Base-by-base conservation (phyloP, 2,329 filamentous ascomycete genomes). In the Myrmaecium sp. region DNA sequence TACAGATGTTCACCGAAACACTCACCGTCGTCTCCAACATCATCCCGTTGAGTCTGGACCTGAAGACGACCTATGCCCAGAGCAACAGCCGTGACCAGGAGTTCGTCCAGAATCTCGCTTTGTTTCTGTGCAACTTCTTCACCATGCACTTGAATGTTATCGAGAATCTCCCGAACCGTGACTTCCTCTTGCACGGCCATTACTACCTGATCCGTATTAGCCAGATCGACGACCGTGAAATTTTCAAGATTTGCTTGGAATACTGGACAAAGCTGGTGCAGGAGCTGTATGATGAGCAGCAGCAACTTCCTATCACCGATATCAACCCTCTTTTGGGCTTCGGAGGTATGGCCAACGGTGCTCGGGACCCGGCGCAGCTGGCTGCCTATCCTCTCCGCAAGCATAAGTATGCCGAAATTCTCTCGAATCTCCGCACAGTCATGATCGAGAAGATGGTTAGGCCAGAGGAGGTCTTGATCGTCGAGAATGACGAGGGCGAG, bases 371-470 rank as follows among this genome's bases (percentile, higher is more conserved):
- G 2, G 69, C 62, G 27, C 61, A 86, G n/a, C 64, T 95, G 34
- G 75, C 74, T 41, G 92, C 83, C 52, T 92, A 92, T 45, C 83
- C 86, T 8, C 68, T 98, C 23, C 75, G 91, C 34, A 98, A 98
- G 62, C 86, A 98, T 66, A 95, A 94, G 57, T 98, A 95, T 55
- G 75, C 76, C 37, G 83, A 94, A 47, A 78, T 98, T 12, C 61
- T 98, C 26, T 86, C 86, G 6, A 95, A 93, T 51, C 64, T 98
- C 30, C 76, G 89, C 38, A 78, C 86, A 14, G 89, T 98, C 37
- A 98, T 98, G 89, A 95, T 98, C 35, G 89, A 98, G 60, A 94
- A 94, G 64, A 98, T 98, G 89, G 89, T 98, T 17, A 72, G 84
- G 22, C 89, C 89, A 1, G 89, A 98, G 56, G 91, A 98, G 57